phyloP scores from a whole-genome alignment of 1,139 yeast species.

The Geotrichum cucujoidarum region DNA sequence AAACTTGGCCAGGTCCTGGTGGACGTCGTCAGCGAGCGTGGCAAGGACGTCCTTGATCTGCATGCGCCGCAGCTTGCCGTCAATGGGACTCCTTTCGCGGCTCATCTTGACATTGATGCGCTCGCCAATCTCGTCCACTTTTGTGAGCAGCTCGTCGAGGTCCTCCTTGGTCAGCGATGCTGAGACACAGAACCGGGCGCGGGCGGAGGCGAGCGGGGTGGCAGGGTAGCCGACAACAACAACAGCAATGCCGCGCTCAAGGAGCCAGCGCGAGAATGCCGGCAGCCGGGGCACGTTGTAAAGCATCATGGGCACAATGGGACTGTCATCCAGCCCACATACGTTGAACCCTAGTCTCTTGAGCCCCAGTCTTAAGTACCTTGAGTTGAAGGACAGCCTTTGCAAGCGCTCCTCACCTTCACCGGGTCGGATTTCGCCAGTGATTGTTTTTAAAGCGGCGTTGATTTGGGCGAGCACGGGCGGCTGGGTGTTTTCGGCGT shows the following conservation, averaged over 20 bases:
- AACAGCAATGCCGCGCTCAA: conserved; percentile 77
- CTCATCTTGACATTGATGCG: conserved; percentile 68
- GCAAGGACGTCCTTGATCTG: conserved; percentile 69
- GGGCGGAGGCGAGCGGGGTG: conserved; percentile 82
- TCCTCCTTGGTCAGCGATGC: conserved; percentile 91
- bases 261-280: conserved; percentile 79
- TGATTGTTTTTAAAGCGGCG: conserved; percentile 70
- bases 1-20: conserved; percentile 23
- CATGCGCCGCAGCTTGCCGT: conserved; percentile 65
- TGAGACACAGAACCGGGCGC: conserved; percentile 90
- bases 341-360: conserved; percentile 90
- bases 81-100: conserved; percentile 28
- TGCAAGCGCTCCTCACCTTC: conserved; percentile 89
- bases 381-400: conserved; percentile 90
- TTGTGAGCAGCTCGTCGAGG: conserved; percentile 70
- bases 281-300: conserved; percentile 95
- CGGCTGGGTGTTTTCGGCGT: conserved; percentile 84
- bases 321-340: conserved; percentile 93
- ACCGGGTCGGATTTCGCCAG: conserved; percentile 81
- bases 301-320: conserved; percentile 83
- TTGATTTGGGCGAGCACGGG: conserved; percentile 87
- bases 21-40: conserved; percentile 62
- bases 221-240: conserved; percentile 98
- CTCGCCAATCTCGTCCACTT: conserved; percentile 77
- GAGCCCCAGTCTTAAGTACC: conserved; percentile 85